Percentiles rank a stretch among this genome's conserved stretches.
Conservation (phyloP, 164 flowering plant species). For the Magnolia changhungtana region DNA sequence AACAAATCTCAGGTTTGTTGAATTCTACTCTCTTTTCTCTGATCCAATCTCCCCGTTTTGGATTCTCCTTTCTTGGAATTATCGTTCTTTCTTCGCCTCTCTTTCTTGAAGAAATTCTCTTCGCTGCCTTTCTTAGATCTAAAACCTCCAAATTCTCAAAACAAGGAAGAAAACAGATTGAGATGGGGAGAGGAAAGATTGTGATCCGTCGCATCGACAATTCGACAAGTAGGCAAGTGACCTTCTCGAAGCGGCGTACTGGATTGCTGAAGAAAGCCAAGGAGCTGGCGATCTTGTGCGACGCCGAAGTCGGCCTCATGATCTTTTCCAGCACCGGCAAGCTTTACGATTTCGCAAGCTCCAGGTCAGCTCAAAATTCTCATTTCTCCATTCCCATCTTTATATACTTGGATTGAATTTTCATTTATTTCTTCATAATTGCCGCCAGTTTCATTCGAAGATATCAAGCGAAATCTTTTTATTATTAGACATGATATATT, state of each 20-base stretch:
- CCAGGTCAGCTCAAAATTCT: conserved; percentile 36
- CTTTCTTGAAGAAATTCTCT: background rate
- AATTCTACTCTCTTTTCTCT: background rate
- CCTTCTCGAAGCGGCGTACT: conserved; percentile 72
- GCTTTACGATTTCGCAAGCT: conserved; percentile 66
- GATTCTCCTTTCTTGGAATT: background rate
- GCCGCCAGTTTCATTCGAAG: too few species aligned
- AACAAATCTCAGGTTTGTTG: background rate
- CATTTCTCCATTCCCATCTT: background rate
- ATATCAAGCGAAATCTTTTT: too few species aligned
- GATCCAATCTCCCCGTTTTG: background rate
- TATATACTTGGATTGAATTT: background rate
- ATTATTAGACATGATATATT: too few species aligned
- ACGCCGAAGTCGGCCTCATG: conserved; percentile 74
- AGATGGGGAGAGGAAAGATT: conserved; percentile 85
- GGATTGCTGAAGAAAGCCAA: conserved; percentile 76
- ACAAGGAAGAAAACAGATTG: conserved; percentile 8
- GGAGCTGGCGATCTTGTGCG: conserved; percentile 72
- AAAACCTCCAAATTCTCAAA: background rate
- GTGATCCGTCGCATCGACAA: conserved; percentile 70
- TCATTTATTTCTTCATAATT: background rate
- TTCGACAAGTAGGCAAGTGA: conserved; percentile 72
- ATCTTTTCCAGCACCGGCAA: conserved; percentile 74
- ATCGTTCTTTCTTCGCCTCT: background rate
- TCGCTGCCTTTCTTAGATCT: background rate